Conservation (phyloP, 371 early-diverging fungal species). For the Rhizopus sp. region DNA sequence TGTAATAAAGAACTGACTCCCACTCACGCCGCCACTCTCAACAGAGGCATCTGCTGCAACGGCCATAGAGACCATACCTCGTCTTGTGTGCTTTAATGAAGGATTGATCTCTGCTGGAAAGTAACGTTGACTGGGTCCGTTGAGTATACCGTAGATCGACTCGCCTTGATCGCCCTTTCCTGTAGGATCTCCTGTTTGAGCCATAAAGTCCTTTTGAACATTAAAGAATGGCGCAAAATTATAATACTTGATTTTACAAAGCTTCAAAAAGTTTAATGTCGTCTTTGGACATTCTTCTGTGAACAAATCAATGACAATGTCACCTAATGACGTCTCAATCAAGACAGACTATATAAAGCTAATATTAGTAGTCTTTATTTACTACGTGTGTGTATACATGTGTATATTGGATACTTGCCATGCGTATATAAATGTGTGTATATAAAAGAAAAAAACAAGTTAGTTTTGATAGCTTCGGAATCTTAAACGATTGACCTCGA, state of each 20-base stretch:
- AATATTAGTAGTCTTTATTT: too few species aligned
- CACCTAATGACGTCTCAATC: constrained; percentile 91
- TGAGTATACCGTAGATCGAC: constrained; percentile 68
- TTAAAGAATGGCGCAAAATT: constrained; percentile 87
- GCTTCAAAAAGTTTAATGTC: constrained; percentile 87
- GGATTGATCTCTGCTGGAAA: constrained; percentile 87
- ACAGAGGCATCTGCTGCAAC: constrained; percentile 52
- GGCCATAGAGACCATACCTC: constrained; percentile 90
- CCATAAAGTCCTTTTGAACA: constrained; percentile 88
- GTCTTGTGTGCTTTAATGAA: constrained; percentile 80
- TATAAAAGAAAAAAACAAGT: background rate
- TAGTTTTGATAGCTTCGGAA: background rate
- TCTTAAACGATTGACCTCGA: background rate
- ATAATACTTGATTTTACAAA: constrained; percentile 94
- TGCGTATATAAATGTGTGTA: too few species aligned
- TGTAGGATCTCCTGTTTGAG: constrained; percentile 87
- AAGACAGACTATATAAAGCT: constrained; percentile 60
- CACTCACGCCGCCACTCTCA: constrained; percentile 57
- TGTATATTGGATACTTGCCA: too few species aligned
- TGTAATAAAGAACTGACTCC: constrained; percentile 98
- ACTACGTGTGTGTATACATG: too few species aligned
- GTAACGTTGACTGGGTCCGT: constrained; percentile 55
- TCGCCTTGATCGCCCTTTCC: constrained; percentile 85
- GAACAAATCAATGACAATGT: constrained; percentile 92
- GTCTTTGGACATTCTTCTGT: constrained; percentile 77